Percentiles rank a stretch among this genome's conserved stretches.
phyloP scores from a whole-genome alignment of 441 rosid species.

The Adansonia madagascariensis region DNA sequence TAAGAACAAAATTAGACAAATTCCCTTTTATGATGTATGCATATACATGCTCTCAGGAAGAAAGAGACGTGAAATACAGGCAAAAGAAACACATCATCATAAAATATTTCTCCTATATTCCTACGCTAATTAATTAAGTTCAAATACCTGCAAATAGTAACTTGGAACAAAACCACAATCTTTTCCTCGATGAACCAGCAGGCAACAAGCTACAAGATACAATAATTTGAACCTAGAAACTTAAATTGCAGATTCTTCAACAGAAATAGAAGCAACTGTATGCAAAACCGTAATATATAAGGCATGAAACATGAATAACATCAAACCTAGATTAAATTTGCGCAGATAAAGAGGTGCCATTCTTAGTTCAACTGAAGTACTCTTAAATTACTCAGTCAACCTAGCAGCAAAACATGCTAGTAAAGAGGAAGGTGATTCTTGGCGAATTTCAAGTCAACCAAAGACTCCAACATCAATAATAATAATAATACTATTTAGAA shows the following conservation, averaged over 20 bases:
- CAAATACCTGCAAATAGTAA: constrained; percentile 17
- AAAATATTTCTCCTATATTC: background rate
- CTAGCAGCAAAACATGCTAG: constrained; percentile 5
- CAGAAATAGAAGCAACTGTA: constrained; percentile 23
- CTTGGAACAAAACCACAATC: background rate
- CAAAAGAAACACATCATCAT: background rate
- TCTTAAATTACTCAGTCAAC: constrained; percentile 9
- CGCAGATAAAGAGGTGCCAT: background rate
- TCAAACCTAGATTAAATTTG: background rate
- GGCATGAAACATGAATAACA: background rate
- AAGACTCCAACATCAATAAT: constrained; percentile 24
- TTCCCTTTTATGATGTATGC: constrained; percentile 1
- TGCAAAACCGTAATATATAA: background rate
- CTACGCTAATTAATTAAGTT: background rate
- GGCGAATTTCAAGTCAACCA: constrained; percentile 24
- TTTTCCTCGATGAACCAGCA: constrained; percentile 19
- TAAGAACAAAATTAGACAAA: constrained; percentile 23
- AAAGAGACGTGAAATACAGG: background rate
- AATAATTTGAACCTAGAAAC: constrained; percentile 18
- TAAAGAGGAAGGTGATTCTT: constrained; percentile 7
- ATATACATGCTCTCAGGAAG: background rate
- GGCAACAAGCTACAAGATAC: background rate
- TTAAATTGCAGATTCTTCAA: constrained; percentile 20
- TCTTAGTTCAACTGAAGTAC: background rate
- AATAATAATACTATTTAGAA: background rate